Evolutionary conservation across 768 basidiomycete species (phyloP).

Genomic region (Cystofilobasidium capitatum): DNA sequence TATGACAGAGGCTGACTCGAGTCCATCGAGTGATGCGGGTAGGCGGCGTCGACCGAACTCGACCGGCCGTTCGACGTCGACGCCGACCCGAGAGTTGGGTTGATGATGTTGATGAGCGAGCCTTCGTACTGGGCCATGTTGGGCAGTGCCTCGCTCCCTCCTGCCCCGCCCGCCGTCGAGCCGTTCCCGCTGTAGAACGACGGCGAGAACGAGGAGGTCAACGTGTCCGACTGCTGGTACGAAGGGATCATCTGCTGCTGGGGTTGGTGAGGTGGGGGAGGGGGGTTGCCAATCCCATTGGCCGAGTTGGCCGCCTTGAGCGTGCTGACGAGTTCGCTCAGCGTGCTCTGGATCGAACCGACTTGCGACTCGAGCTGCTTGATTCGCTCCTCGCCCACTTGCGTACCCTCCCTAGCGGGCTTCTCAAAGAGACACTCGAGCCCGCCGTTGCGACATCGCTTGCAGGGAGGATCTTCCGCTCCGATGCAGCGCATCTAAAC

Average conservation of each 20-base stretch:
- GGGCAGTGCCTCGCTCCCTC: background rate
- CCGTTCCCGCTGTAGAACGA: background rate
- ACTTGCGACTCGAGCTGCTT: conserved; percentile 69
- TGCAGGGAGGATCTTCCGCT: conserved; percentile 93
- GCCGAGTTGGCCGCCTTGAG: conserved; percentile 45
- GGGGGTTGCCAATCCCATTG: conserved; percentile 11
- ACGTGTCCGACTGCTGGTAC: background rate
- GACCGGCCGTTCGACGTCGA: background rate
- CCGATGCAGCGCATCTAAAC: conserved; percentile 84
- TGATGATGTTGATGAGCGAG: conserved; percentile 10
- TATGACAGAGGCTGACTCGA: too few relatives aligned
- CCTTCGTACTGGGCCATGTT: background rate
- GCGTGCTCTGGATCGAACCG: conserved; percentile 59
- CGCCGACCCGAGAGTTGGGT: too few relatives aligned
- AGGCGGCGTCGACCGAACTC: too few relatives aligned
- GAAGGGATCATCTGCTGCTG: background rate
- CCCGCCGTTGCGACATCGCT: conserved; percentile 78
- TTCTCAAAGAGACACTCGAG: conserved; percentile 93
- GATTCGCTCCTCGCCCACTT: conserved; percentile 89
- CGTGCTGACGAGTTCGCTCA: conserved; percentile 69
- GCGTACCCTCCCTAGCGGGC: conserved; percentile 72
- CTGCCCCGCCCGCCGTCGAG: too few relatives aligned
- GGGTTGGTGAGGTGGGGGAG: conserved; percentile 16
- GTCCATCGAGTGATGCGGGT: too few relatives aligned
- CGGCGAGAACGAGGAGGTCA: background rate